Evolutionary conservation across 2,329 filamentous ascomycete genomes (phyloP), one percentile per base, ranked within the genome.

Genomic region (Scopulariopsis brevicaulis): DNA sequence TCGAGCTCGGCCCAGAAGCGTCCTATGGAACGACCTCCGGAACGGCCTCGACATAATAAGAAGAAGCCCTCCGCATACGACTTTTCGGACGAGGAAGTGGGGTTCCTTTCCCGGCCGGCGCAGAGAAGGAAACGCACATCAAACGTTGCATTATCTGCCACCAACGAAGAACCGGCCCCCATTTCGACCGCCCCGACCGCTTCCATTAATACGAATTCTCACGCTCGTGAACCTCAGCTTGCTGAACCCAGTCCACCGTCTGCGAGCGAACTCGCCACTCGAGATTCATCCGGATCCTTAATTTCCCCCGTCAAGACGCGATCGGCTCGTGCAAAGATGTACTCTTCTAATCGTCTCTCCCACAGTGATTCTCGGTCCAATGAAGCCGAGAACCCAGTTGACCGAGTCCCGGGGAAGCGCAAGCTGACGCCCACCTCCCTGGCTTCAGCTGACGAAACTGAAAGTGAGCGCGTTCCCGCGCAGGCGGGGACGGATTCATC

Each of bases 71-170:
- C 46, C 14, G 46, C 62, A 1, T 65, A 64, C 55, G 62, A 63
- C 5, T 64, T 73, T 7, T 73, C 71, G 5, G 70, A 73, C 54
- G 71, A 73, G 20, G 71, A 73, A 57, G 64, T 66, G n/a, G 55
- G 55, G 24, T 56, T 56, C 11, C 24, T 56, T 50, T n/a, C 40
- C 11, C 50, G 32, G 10, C 18, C 43, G 4, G 25, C 8, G 24
- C 18, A 18, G 46, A 50, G 11, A 20, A n/a, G 43, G 28, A 56
- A 51, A 11, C 43, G 20, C 20, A 22, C 24, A 32, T 50, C 55
- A 12, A 28, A 22, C 25, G 3, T 7, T 53, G 5, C 51, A 22
- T 22, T 11, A 11, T 24, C 46, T 20, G 11, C 46, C n/a, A 20
- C 46, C 20, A 10, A 12, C 46, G 12, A 22, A n/a, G 22, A 50